A percentile compares a stretch with the other conserved stretches of the same genome.
phyloP scores from a whole-genome alignment of 306 rosid genomes.

The Vigna reflexopilosa region DNA sequence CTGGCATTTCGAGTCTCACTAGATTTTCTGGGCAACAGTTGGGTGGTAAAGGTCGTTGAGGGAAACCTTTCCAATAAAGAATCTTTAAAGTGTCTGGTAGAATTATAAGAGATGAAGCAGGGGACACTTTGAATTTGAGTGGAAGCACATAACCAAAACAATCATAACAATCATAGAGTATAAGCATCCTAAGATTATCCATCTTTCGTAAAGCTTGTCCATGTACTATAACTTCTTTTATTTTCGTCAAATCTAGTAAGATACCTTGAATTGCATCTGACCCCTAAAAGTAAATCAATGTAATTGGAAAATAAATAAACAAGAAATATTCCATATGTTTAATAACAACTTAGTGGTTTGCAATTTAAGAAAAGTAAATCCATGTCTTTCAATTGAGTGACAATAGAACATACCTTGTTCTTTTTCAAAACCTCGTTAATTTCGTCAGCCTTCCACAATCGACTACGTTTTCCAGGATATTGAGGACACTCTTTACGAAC shows the following conservation, averaged over 20 bases:
- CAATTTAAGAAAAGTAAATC: too few species aligned
- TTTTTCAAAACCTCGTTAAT: slow-evolving; percentile 17
- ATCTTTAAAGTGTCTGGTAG: slow-evolving; percentile 14
- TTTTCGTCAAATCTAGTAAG: background rate
- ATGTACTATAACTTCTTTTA: background rate
- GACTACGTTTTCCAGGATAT: slow-evolving; percentile 46
- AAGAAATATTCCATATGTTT: too few species aligned
- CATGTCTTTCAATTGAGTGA: background rate
- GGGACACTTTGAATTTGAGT: background rate
- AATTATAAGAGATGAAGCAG: background rate
- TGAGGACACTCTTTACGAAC: slow-evolving; percentile 19
- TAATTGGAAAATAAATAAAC: background rate
- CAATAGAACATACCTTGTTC: slow-evolving; percentile 33
- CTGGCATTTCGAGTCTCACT: slow-evolving; percentile 23
- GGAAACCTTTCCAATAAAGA: slow-evolving; percentile 40
- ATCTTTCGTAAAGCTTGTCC: slow-evolving; percentile 25
- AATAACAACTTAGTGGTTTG: too few species aligned
- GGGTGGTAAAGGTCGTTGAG: background rate
- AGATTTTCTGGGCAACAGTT: slow-evolving; percentile 30
- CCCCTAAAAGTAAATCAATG: slow-evolving; percentile 35
- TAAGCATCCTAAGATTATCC: slow-evolving; percentile 43
- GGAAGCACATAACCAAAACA: too few species aligned
- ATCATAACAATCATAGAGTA: too few species aligned
- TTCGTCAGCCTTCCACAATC: slow-evolving; percentile 40
- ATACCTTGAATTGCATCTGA: slow-evolving; percentile 37